Percentiles rank a stretch among this genome's conserved stretches.
Evolutionary conservation across 768 basidiomycete genomes (phyloP).

Genomic region (Xerocomellus intermedius): DNA sequence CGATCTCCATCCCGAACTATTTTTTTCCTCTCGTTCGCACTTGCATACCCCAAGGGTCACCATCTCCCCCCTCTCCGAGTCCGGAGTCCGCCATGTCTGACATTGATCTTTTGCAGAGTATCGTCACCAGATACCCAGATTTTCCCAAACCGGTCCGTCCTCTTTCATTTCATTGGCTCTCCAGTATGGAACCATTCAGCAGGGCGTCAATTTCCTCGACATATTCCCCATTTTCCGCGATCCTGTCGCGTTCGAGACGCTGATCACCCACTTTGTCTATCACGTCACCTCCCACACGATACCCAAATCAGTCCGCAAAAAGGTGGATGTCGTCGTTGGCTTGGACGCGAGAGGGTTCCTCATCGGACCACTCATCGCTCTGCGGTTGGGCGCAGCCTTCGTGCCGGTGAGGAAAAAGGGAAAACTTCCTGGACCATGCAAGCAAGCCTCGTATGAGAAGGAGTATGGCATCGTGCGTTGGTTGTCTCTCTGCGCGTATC

Average conservation of each 20-base stretch:
- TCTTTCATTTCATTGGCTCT: background rate
- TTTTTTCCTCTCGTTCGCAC: conserved; percentile 3
- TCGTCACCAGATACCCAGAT: conserved; percentile 62
- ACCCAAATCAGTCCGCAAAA: conserved; percentile 53
- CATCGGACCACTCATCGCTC: conserved; percentile 87
- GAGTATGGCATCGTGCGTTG: conserved; percentile 83
- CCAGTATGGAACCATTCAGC: background rate
- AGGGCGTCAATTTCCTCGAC: conserved; percentile 93
- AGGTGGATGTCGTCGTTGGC: conserved; percentile 90
- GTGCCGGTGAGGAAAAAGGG: conserved; percentile 93
- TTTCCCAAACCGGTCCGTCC: conserved; percentile 87
- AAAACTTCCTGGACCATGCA: conserved; percentile 89
- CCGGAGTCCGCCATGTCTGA: conserved; percentile 58
- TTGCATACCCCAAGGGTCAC: conserved; percentile 1
- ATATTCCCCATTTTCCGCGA: conserved; percentile 91
- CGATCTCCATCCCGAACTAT: background rate
- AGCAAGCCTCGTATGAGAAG: conserved; percentile 77
- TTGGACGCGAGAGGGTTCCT: conserved; percentile 97
- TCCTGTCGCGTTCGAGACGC: conserved; percentile 83
- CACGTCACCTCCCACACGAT: conserved; percentile 82
- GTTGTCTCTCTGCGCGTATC: background rate
- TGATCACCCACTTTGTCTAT: conserved; percentile 85
- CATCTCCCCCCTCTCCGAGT: background rate
- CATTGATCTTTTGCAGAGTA: conserved; percentile 63
- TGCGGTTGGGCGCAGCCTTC: conserved; percentile 89